phyloP scores from a whole-genome alignment of 805 yeast species.

The Ogataea philodendri region DNA sequence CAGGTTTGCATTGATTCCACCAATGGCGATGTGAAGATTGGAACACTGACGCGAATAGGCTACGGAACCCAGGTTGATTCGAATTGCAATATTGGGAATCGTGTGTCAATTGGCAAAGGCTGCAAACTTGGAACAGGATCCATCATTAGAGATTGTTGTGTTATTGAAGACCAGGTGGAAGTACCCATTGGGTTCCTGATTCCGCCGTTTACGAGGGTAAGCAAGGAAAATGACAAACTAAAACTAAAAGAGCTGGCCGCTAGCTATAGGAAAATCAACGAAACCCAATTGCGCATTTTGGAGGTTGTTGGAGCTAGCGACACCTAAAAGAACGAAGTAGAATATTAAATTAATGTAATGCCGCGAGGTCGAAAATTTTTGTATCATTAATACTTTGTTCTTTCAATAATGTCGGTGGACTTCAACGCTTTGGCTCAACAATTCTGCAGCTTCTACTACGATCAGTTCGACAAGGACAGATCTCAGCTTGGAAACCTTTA shows the following conservation, averaged over 20 bases:
- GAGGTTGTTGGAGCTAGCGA: slow-evolving; percentile 5
- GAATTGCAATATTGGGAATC: slow-evolving; percentile 44
- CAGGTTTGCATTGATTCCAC: slow-evolving; percentile 34
- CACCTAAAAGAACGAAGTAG: neutral
- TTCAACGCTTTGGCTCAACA: slow-evolving; percentile 49
- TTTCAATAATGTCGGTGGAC: slow-evolving; percentile 32
- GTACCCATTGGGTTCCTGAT: slow-evolving; percentile 44
- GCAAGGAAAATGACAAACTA: slow-evolving; percentile 4
- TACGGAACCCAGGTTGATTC: slow-evolving; percentile 28
- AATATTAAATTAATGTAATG: slow-evolving; percentile 2
- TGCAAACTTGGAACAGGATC: slow-evolving; percentile 39
- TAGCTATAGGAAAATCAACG: slow-evolving; percentile 31
- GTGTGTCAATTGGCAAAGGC: slow-evolving; percentile 45
- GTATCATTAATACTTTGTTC: slow-evolving; percentile 5
- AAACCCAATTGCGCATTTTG: slow-evolving; percentile 10
- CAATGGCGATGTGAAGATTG: slow-evolving; percentile 39
- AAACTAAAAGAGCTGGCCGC: slow-evolving; percentile 23
- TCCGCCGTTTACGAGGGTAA: slow-evolving; percentile 53
- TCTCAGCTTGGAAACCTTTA: slow-evolving; percentile 87
- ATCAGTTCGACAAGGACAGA: slow-evolving; percentile 92
- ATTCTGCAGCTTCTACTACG: slow-evolving; percentile 92
- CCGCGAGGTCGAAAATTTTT: slow-evolving; percentile 11
- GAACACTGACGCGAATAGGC: slow-evolving; percentile 48
- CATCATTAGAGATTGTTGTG: slow-evolving; percentile 51
- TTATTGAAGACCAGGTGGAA: slow-evolving; percentile 40